Conservation (phyloP, 2,329 filamentous ascomycete species). For the Aspergillus sp. region DNA sequence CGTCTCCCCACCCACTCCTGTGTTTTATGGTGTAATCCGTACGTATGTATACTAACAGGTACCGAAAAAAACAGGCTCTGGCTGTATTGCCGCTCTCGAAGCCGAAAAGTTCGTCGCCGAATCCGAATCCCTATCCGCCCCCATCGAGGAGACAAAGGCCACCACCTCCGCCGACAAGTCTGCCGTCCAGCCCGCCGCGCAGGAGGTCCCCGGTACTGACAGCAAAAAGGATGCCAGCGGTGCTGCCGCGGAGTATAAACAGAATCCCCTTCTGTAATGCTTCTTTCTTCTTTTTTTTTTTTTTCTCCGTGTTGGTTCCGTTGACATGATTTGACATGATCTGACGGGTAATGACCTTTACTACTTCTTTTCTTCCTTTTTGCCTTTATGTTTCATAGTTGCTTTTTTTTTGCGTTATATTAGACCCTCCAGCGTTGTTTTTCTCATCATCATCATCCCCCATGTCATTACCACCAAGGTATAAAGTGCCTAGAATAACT, state of each 20-base stretch:
- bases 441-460: no score
- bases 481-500: no score
- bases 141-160: conserved; percentile 31
- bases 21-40: neutral
- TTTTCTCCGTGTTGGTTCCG: no score
- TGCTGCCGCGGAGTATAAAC: conserved; percentile 49
- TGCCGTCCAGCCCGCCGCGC: conserved; percentile 20
- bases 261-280: conserved; percentile 55
- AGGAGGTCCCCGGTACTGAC: conserved; percentile 25
- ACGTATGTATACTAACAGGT: neutral
- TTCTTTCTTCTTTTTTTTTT: no score
- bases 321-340: neutral
- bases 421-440: no score
- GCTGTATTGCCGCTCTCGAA: conserved; percentile 91
- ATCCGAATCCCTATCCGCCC: conserved; percentile 45
- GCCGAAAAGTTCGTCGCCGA: conserved; percentile 90
- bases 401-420: no score
- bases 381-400: neutral
- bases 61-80: conserved; percentile 56
- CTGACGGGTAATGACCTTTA: neutral
- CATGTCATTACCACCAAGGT: no score
- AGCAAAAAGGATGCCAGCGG: conserved; percentile 41
- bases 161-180: conserved; percentile 43
- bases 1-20: conserved; percentile 29
- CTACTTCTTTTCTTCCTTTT: neutral